These are phyloP conservation scores for Aegilops umbellulata DNA, from an alignment of 176 grass and related monocot species.

Conservation along the genomic window DNA sequence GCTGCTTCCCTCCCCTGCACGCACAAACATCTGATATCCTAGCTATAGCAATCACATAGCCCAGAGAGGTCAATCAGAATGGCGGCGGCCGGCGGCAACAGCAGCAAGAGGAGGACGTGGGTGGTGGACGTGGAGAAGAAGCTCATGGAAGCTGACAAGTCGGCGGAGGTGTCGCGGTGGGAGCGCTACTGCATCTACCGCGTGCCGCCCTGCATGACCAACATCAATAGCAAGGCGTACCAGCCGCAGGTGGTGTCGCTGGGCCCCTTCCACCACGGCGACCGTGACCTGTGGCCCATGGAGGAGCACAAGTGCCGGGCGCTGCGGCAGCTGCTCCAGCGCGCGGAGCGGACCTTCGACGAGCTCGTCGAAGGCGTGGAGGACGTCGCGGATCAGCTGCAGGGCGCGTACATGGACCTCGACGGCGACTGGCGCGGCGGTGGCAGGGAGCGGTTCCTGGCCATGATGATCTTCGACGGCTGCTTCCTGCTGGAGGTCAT, in stretches of 20 bases:
- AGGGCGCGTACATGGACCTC: conserved; percentile 18
- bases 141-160: conserved; percentile 29
- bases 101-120: conserved; percentile 25
- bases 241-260: conserved; percentile 61
- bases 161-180: conserved; percentile 51
- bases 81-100: background rate
- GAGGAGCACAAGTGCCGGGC: conserved; percentile 70
- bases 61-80: background rate
- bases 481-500: conserved; percentile 84
- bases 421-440: background rate
- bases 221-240: conserved; percentile 50
- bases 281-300: conserved; percentile 40
- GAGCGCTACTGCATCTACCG: conserved; percentile 59
- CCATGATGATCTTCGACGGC: conserved; percentile 42
- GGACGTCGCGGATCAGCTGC: conserved; percentile 6
- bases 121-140: conserved; percentile 44
- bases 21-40: background rate
- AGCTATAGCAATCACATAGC: background rate
- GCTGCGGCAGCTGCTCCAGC: conserved; percentile 45
- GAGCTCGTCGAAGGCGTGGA: conserved; percentile 23
- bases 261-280: conserved; percentile 62
- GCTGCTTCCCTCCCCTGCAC: background rate
- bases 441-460: background rate
- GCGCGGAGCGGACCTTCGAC: background rate
- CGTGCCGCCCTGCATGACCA: conserved; percentile 58